These are phyloP conservation scores for Arctium lappa DNA, from an alignment of 129 eudicot genomes.

Conservation along the genomic window DNA sequence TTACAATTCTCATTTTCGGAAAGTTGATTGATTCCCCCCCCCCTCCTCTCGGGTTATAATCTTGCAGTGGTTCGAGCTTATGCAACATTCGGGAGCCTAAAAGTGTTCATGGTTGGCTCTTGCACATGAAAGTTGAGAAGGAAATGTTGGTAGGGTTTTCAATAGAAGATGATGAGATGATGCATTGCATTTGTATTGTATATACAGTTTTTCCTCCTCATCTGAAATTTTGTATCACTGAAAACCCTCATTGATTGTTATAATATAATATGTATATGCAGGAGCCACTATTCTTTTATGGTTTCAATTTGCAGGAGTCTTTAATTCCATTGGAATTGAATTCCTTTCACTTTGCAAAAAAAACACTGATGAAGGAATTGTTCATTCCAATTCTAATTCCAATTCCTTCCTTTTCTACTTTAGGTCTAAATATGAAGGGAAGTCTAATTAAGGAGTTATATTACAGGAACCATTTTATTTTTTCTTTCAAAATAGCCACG, in stretches of 20 bases:
- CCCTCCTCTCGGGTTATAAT: neutral
- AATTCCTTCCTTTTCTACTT: no score
- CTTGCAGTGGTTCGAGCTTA: slow-evolving; percentile 90
- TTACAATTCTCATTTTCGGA: neutral
- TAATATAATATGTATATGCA: neutral
- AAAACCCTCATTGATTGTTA: neutral
- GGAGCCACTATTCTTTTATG: neutral
- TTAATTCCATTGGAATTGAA: neutral
- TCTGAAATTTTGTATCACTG: slow-evolving; percentile 1
- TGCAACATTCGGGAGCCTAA: slow-evolving; percentile 64
- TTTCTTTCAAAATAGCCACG: no score
- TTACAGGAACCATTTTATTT: no score
- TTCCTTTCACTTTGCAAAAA: neutral
- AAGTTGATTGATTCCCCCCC: neutral
- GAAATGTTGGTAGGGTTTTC: slow-evolving; percentile 6
- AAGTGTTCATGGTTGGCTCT: slow-evolving; percentile 1
- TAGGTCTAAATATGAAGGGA: no score
- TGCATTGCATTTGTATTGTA: neutral
- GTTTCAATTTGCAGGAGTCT: no score
- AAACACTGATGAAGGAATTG: neutral
- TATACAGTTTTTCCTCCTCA: neutral
- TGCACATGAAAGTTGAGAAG: neutral
- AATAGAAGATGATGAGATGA: neutral
- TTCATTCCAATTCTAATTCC: no score
- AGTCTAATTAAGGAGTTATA: no score